Evolutionary conservation across 768 basidiomycete species (phyloP), one percentile per base, ranked within the genome.

Genomic region (Leccinum disarticulatum): DNA sequence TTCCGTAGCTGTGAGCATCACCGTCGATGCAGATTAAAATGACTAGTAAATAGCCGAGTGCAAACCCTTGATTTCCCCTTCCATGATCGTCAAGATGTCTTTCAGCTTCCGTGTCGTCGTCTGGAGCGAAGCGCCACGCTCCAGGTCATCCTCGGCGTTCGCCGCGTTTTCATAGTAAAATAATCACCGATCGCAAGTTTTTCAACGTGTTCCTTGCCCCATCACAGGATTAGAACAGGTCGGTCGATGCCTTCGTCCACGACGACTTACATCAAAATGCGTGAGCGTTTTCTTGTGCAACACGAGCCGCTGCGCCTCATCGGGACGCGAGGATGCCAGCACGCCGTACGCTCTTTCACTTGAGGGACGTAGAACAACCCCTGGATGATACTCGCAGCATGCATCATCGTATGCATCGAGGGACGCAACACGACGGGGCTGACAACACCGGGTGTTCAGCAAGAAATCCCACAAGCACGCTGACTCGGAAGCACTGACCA

Each of bases 351-450:
- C 51, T 73, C 64, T 27, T 87, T 79, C 47, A 91, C 81, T 78
- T 91, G 90, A 2, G 88, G 90, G 5, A 92, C 79, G 61, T 81
- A 83, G 68, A 82, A 90, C 4, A 92, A 65, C 0, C 82, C 84
- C 33, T 69, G 63, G 61, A 75, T 57, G 54, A 90, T 80, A 66
- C 90, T 73, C 1, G 85, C 82, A 27, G 86, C 86, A 61, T 88
- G 86, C 3, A 81, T 80, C 28, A 83, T 73, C 1, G 76, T 74
- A 1, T 83, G 72, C 19, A 70, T 64, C n/a, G 83, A 81, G 1
- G 88, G 81, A 27, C 90, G 87, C 25, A 91, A 64, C 8, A 86
- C 86, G 35, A 91, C 80, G 14, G 90, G 90, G n/a, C 90, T 92
- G 58, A 14, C 5, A n/a, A 43, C 41, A 9, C 38, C 38, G 17